phyloP scores from a whole-genome alignment of 495 filamentous ascomycete genomes.

The Aspergillus avenaceus region DNA sequence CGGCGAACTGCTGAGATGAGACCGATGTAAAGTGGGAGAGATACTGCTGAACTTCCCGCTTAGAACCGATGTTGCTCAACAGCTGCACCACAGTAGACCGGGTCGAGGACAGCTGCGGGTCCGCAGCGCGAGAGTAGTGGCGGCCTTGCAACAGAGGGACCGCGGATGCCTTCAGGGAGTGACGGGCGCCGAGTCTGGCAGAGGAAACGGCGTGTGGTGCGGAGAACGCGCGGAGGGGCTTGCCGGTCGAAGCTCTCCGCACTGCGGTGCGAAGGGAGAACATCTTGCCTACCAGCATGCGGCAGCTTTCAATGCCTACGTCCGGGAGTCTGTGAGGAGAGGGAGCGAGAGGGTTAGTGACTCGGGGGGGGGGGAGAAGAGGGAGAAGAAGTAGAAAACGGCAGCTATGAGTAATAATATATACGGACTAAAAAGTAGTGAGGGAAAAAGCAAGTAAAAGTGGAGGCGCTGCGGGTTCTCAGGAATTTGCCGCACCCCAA shows the following conservation, averaged over 20 bases:
- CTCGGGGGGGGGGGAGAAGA: constrained; percentile 4
- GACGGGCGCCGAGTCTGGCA: constrained; percentile 25
- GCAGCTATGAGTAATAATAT: constrained; percentile 13
- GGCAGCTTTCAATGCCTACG: constrained; percentile 40
- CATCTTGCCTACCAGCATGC: constrained; percentile 48
- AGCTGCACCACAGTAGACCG: constrained; percentile 90
- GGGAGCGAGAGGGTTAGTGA: constrained; percentile 7
- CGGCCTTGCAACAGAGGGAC: constrained; percentile 32
- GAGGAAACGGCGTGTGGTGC: constrained; percentile 34
- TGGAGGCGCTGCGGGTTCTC: constrained; percentile 1
- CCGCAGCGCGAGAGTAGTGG: constrained; percentile 43
- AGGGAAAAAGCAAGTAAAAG: constrained; percentile 1
- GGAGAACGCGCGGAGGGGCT: constrained; percentile 46
- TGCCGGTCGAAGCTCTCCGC: constrained; percentile 45
- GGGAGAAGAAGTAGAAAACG: background rate
- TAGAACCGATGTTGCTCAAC: constrained; percentile 93
- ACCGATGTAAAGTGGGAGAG: constrained; percentile 97
- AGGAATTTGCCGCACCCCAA: background rate
- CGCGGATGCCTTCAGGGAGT: constrained; percentile 23
- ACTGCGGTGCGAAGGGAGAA: constrained; percentile 48
- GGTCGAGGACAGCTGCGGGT: constrained; percentile 55
- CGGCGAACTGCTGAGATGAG: constrained; percentile 95
- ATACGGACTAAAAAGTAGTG: background rate
- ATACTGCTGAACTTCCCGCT: constrained; percentile 97
- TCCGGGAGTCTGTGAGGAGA: constrained; percentile 14